Evolutionary conservation across 2,329 filamentous ascomycete species (phyloP).

Genomic region (Aspergillus sp.): DNA sequence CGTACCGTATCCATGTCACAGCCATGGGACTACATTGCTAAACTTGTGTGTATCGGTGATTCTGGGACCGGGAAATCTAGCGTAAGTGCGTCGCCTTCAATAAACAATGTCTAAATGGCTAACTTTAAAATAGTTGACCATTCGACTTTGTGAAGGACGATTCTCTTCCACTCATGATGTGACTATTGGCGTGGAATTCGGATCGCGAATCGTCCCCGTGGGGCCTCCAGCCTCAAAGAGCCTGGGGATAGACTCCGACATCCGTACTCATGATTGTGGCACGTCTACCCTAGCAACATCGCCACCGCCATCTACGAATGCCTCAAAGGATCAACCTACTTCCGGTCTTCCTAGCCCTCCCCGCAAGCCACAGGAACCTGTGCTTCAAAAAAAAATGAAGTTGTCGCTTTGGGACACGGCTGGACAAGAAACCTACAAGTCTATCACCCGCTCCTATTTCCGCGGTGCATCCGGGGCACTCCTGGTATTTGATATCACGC

Average conservation of each 20-base stretch:
- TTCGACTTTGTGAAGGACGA: slow-evolving; percentile 91
- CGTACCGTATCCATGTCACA: slow-evolving; percentile 35
- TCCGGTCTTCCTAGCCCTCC: slow-evolving; percentile 31
- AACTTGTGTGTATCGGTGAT: slow-evolving; percentile 96
- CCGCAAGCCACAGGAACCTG: slow-evolving; percentile 28
- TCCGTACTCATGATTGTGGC: slow-evolving; percentile 3
- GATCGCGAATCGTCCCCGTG: slow-evolving; percentile 84
- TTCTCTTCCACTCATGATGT: slow-evolving; percentile 94
- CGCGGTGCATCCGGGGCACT: slow-evolving; percentile 71
- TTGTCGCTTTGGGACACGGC: slow-evolving; percentile 92
- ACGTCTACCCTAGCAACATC: slow-evolving; percentile 8
- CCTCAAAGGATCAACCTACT: slow-evolving; percentile 9
- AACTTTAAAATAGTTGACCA: slow-evolving; percentile 59
- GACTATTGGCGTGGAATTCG: slow-evolving; percentile 94
- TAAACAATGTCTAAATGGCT: background rate
- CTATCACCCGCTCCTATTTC: slow-evolving; percentile 89
- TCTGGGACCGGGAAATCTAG: slow-evolving; percentile 91
- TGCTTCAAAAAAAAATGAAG: slow-evolving; percentile 73
- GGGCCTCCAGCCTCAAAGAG: slow-evolving; percentile 67
- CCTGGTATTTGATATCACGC: slow-evolving; percentile 90
- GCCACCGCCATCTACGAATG: slow-evolving; percentile 5
- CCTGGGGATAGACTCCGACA: slow-evolving; percentile 46
- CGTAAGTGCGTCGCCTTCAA: slow-evolving; percentile 34
- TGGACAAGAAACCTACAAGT: slow-evolving; percentile 96
- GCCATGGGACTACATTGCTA: slow-evolving; percentile 98